Evolutionary conservation across 108 stramenopile genomes (phyloP).

Genomic region (Pinguiococcus pyrenoidosus): DNA sequence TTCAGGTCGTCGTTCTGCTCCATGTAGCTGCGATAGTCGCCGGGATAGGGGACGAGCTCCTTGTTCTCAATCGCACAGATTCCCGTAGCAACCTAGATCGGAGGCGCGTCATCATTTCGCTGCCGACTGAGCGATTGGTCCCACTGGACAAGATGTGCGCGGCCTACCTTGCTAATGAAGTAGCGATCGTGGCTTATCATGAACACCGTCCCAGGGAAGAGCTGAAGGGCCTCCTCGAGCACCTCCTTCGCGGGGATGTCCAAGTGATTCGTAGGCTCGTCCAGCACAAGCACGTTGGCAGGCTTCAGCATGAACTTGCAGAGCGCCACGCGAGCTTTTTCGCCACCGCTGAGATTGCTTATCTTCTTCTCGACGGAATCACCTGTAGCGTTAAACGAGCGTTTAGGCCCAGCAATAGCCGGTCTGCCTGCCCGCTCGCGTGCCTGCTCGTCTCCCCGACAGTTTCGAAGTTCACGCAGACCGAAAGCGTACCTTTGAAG

Average conservation of each 20-base stretch:
- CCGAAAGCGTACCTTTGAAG: no score
- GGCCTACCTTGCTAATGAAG: conserved; percentile 77
- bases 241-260: conserved; percentile 96
- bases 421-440: no score
- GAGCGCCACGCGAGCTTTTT: conserved; percentile 74
- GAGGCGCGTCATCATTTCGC: no score
- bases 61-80: conserved; percentile 85
- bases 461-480: no score
- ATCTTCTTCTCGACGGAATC: conserved; percentile 83
- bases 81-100: conserved; percentile 74
- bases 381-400: no score
- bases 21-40: conserved; percentile 94
- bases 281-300: conserved; percentile 68
- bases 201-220: conserved; percentile 77
- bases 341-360: conserved; percentile 71
- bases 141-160: no score
- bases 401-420: no score
- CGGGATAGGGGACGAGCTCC: conserved; percentile 57
- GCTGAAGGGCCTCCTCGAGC: conserved; percentile 87
- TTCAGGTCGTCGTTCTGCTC: conserved; percentile 58
- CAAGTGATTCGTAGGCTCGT: conserved; percentile 72
- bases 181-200: conserved; percentile 91
- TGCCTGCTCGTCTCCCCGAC: no score
- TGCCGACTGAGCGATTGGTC: no score
- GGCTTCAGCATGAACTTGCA: conserved; percentile 84